Base-by-base conservation (phyloP, 2,329 filamentous ascomycete genomes). In the Stemphylium lycopersici region DNA sequence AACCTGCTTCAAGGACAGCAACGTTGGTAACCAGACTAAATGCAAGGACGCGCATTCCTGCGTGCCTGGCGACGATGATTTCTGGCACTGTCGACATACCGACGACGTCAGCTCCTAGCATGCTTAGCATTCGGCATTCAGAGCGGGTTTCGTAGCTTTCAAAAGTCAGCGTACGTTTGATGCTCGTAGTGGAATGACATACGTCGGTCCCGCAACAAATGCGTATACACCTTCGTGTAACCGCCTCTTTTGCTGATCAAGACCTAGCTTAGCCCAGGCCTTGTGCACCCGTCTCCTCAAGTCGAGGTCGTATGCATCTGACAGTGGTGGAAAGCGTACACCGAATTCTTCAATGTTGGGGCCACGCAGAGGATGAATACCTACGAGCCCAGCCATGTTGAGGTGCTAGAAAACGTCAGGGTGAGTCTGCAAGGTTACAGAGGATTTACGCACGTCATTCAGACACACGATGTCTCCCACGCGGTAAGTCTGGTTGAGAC, bases 41-140 rank as follows among this genome's bases (percentile, higher is more conserved):
- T 5, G 85, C 87, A 33, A 89, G 75, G 6, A 89, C 83, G 24
- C 82, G 78, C 62, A 89, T 80, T n/a, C 83, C 84, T 48, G 79
- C 81, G 69, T 89, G 87, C 59, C 87, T 79, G 29, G 86, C 86
- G 13, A 86, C 84, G 44, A 89, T 81, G 47, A 88, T 86, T 67
- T 89, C 87, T 6, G 87, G 87, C 24, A 89, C 85, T 0, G 87
- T 89, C 29, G 84, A 87, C 87, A 89, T 89, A 12, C 86, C 86
- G 2, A 89, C 86, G n/a, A 88, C 76, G 66, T 89, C 86, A n/a
- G 85, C 86, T 6, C 87, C 86, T 6, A 88, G 72, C 42, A 77
- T 77, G 34, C 79, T 79, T 55, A 89, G 77, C 80, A 88, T 82
- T 15, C 85, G 80, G 66, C 85, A 87, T 68, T 88, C 86, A 1